Conservation (phyloP, 371 early-diverging fungal genomes). For the Umbelopsis sp. region DNA sequence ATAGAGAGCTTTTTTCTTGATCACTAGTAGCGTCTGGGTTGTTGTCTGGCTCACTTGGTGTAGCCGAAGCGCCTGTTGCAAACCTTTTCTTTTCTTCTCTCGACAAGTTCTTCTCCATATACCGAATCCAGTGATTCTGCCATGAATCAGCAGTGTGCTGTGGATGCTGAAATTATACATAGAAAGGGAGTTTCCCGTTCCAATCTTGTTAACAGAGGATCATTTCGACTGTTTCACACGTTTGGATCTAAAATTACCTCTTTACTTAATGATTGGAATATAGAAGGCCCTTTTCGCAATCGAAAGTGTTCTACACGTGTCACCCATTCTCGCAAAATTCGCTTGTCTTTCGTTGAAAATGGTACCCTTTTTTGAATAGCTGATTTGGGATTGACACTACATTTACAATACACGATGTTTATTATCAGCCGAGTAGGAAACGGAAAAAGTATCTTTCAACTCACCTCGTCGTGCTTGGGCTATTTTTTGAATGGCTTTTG, state of each 20-base stretch:
- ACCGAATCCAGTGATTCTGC: not conserved
- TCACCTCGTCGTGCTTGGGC: no score
- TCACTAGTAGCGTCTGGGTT: not conserved
- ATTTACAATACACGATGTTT: no score
- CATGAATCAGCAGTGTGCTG: slow-evolving; percentile 6
- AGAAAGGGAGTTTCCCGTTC: not conserved
- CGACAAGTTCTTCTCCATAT: not conserved
- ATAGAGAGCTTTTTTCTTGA: not conserved
- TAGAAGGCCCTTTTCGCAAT: not conserved
- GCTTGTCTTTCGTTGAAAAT: slow-evolving; percentile 6
- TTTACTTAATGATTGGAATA: not conserved
- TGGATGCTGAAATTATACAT: not conserved
- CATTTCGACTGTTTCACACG: no score
- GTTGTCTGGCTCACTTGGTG: no score
- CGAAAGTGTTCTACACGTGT: not conserved
- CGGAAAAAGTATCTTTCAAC: not conserved
- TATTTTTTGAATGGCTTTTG: no score
- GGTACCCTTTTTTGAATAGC: not conserved
- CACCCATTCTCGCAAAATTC: slow-evolving; percentile 1
- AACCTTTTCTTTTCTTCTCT: not conserved
- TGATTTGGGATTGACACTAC: not conserved
- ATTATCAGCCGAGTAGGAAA: not conserved
- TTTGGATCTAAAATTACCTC: not conserved
- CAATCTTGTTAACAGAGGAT: not conserved
- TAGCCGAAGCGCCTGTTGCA: not conserved